Percentiles rank a stretch among this genome's conserved stretches.
phyloP scores from a whole-genome alignment of 225 moss, liverwort and hornwort species.

The Pseudoscleropodium purum region DNA sequence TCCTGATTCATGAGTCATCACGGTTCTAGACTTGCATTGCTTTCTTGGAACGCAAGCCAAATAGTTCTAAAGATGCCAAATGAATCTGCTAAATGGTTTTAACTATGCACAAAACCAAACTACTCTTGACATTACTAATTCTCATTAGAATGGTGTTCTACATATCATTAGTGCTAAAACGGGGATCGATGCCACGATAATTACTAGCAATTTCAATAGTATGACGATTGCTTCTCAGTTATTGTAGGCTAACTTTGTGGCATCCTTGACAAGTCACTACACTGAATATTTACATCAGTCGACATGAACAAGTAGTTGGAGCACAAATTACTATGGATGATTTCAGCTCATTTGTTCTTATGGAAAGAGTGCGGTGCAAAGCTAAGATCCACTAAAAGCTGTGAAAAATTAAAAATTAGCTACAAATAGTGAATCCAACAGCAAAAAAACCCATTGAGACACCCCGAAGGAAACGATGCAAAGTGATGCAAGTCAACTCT shows the following conservation, averaged over 20 bases:
- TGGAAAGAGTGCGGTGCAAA: neutral
- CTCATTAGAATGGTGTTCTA: neutral
- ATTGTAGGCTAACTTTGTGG: neutral
- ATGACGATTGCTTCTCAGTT: neutral
- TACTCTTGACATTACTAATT: neutral
- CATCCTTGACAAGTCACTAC: neutral
- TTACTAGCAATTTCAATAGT: neutral
- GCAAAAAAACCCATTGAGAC: neutral
- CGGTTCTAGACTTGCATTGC: neutral
- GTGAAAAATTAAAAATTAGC: neutral
- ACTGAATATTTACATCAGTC: neutral
- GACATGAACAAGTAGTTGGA: neutral
- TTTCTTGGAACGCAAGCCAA: neutral
- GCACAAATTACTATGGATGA: neutral
- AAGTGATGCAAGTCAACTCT: neutral
- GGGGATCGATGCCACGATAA: neutral
- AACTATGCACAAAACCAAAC: neutral
- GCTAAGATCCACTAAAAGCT: neutral
- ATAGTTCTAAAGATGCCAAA: neutral
- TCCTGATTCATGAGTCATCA: neutral
- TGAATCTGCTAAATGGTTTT: neutral
- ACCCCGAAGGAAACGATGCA: neutral
- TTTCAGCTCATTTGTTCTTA: neutral
- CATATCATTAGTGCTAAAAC: neutral
- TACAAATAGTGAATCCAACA: neutral